Conservation (phyloP, 345 rosid genomes). For the Eucalyptus sp. region DNA sequence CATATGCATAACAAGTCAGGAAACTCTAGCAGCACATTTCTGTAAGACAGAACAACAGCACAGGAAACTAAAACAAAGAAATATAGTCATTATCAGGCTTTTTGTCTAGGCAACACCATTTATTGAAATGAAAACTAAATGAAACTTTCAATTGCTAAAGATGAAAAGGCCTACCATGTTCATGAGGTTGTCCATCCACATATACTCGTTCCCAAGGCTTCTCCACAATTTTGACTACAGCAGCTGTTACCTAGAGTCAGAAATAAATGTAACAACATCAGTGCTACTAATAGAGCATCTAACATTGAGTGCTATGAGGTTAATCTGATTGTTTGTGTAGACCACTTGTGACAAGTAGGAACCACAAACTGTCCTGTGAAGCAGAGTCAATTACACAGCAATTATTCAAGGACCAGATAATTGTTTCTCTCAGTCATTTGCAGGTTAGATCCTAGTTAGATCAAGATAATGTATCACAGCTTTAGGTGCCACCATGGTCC, state of each 20-base stretch:
- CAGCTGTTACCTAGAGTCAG: slow-evolving; percentile 50
- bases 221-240: slow-evolving; percentile 64
- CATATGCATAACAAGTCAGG: not conserved
- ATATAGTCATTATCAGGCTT: not conserved
- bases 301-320: not conserved
- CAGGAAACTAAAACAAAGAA: not conserved
- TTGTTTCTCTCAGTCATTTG: not conserved
- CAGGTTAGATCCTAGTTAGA: not conserved
- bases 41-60: not conserved
- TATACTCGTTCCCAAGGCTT: slow-evolving; percentile 90
- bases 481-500: not conserved
- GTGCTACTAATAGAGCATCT: not conserved
- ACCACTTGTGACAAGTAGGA: not conserved
- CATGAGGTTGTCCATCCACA: slow-evolving; percentile 56
- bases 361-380: not conserved
- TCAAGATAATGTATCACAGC: not conserved
- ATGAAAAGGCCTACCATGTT: slow-evolving; percentile 44
- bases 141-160: not conserved
- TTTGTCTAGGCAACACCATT: not conserved
- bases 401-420: not conserved
- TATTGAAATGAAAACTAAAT: not conserved
- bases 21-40: not conserved
- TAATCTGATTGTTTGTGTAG: not conserved
- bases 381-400: not conserved
- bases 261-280: not conserved